Percentiles rank a stretch among this genome's conserved stretches.
Conservation (phyloP, 148 eudicot genomes). For the Cornus kousa region DNA sequence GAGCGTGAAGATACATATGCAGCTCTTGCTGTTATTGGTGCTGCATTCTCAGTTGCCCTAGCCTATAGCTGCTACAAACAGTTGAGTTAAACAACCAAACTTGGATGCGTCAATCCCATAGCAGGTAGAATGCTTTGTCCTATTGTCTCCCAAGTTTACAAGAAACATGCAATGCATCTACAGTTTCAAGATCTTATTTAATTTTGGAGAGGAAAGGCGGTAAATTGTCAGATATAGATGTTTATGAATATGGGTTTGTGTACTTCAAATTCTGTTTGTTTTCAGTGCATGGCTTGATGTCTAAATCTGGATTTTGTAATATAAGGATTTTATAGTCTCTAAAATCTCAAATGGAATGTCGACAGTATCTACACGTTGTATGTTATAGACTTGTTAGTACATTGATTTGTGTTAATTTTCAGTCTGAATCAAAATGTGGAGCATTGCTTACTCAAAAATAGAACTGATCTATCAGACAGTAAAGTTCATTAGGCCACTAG, state of each 20-base stretch:
- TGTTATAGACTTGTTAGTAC: too few relatives aligned
- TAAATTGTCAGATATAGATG: background rate
- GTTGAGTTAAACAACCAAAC: constrained; percentile 19
- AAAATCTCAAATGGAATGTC: background rate
- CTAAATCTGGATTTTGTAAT: background rate
- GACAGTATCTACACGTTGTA: background rate
- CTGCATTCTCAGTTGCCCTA: constrained; percentile 68
- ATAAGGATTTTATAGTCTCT: constrained; percentile 1
- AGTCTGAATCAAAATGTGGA: too few relatives aligned
- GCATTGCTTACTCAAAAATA: too few relatives aligned
- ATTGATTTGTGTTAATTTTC: too few relatives aligned
- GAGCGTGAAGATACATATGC: constrained; percentile 94
- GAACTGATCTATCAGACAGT: too few relatives aligned
- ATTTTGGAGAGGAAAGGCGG: background rate
- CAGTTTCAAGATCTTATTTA: background rate
- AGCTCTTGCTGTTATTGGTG: constrained; percentile 71
- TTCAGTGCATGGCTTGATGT: background rate
- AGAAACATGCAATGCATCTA: background rate
- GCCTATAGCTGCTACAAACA: constrained; percentile 74
- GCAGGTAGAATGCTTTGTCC: background rate
- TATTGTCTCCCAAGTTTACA: background rate
- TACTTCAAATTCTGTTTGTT: background rate
- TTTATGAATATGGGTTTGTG: background rate
- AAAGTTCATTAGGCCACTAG: too few relatives aligned
- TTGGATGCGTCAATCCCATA: background rate